phyloP scores from a whole-genome alignment of 495 filamentous ascomycete species.

The Aspergillus sparsus region DNA sequence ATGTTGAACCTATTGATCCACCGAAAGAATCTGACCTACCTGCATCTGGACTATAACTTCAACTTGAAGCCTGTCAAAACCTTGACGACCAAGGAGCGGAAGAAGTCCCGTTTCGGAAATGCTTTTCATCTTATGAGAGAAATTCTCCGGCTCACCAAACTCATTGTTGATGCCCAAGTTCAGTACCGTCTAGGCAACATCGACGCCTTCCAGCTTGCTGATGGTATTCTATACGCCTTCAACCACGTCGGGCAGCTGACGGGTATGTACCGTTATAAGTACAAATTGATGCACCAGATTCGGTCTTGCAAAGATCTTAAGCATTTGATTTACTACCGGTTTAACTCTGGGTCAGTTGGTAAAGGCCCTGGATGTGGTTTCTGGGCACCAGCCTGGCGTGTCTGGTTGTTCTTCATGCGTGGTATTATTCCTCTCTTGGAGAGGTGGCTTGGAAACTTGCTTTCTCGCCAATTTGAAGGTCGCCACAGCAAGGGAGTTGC shows the following conservation, averaged over 20 bases:
- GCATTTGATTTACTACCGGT: slow-evolving; percentile 99
- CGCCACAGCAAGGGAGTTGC: slow-evolving; percentile 99
- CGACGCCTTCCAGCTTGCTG: slow-evolving; percentile 97
- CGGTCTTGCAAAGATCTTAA: slow-evolving; percentile 99
- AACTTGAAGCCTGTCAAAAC: slow-evolving; percentile 99
- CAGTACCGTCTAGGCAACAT: slow-evolving; percentile 98
- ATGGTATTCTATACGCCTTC: slow-evolving; percentile 98
- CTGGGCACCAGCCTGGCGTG: slow-evolving; percentile 98
- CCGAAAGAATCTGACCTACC: slow-evolving; percentile 96
- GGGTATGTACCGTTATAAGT: slow-evolving; percentile 99
- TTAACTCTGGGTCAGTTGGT: slow-evolving; percentile 96
- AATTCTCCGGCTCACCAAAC: slow-evolving; percentile 94
- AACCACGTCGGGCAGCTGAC: slow-evolving; percentile 99
- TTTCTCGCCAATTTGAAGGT: slow-evolving; percentile 97
- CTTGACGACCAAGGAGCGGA: slow-evolving; percentile 96
- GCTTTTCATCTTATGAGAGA: slow-evolving; percentile 99
- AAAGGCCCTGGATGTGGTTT: slow-evolving; percentile 99
- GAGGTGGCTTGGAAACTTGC: slow-evolving; percentile 94
- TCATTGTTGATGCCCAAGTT: slow-evolving; percentile 98
- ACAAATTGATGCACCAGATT: slow-evolving; percentile 99
- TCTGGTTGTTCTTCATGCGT: slow-evolving; percentile 99
- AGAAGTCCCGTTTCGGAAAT: slow-evolving; percentile 99
- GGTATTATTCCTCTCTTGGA: slow-evolving; percentile 97
- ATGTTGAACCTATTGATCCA: slow-evolving; percentile 99
- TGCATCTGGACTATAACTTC: slow-evolving; percentile 99